Base-by-base conservation (phyloP, 768 basidiomycete species). In the Pleurotus ostreatus region DNA sequence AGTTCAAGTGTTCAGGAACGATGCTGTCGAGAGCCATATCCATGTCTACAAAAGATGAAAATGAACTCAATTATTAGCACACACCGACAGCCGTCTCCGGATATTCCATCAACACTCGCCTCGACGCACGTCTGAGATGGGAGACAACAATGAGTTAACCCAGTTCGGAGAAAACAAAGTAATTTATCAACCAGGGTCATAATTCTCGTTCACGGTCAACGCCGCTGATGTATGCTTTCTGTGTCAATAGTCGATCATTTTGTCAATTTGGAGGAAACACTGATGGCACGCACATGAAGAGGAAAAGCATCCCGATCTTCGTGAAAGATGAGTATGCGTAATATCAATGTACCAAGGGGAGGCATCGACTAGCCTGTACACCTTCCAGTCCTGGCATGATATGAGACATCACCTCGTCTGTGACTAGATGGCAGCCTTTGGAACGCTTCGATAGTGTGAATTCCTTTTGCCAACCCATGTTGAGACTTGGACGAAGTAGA, bases 391-490 rank as follows among this genome's bases (percentile, higher is more conserved):
- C 89, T 51, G 86, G 78, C 47, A 78, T 73, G 55, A 95, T 87
- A 43, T 89, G 80, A 2, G 67, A 61, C 18, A 84, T 60, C 6
- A 97, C 78, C 65, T 92, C 88, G 30, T 89, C 77, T 2, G 93
- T 96, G 44, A 97, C 78, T 13, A 97, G 79, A 72, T 97, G 86
- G 63, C 91, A 94, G 4, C 90, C 90, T 67, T 82, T 80, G 6
- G 73, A 63, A 30, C 70, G 70, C 56, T 68, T 79, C 2, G 75
- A 66, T 30, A 93, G 75, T 0, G 79, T 81, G 62, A 96, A 94
- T 4, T 86, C 86, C 68, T 84, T 91, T 68, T 95, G 94, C 92
- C 92, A 95, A 55, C 84, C 89, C 94, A 96, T 96, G 25, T 38
- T 23, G 8, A 4, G 30, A 34, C 8, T 9, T 11, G 30, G 30